phyloP scores from a whole-genome alignment of 305 asterid genomes.

The Fraxinus sp. region DNA sequence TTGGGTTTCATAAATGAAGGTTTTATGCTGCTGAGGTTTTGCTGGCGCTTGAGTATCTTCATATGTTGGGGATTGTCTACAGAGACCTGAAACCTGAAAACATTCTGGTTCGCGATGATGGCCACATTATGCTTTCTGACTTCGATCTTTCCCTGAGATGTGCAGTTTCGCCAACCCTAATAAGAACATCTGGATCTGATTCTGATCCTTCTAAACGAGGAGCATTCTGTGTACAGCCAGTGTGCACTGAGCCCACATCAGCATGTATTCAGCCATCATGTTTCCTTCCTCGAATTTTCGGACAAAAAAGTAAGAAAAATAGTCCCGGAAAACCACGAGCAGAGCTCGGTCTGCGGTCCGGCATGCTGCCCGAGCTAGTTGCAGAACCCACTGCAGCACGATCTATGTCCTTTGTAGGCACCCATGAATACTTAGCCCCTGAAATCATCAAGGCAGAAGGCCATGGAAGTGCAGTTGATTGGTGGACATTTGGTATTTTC shows the following conservation, averaged over 20 bases:
- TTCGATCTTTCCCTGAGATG: constrained; percentile 93
- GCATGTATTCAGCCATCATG: constrained; percentile 85
- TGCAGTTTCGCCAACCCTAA: constrained; percentile 85
- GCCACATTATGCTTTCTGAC: constrained; percentile 98
- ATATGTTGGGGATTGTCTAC: constrained; percentile 96
- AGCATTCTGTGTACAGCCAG: constrained; percentile 76
- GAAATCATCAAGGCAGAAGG: constrained; percentile 98
- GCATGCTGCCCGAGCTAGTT: constrained; percentile 72
- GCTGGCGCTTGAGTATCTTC: constrained; percentile 91
- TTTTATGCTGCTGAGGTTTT: constrained; percentile 97
- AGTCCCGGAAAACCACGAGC: constrained; percentile 44
- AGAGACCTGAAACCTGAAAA: constrained; percentile 95
- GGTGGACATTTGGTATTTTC: constrained; percentile 99
- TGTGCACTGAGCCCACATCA: constrained; percentile 77
- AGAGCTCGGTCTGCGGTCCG: constrained; percentile 41
- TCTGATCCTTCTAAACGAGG: constrained; percentile 60
- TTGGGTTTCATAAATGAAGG: constrained; percentile 37
- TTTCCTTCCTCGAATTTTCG: constrained; percentile 81
- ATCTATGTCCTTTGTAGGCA: constrained; percentile 96
- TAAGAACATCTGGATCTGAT: constrained; percentile 54
- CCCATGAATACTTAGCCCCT: constrained; percentile 91
- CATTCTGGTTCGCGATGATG: constrained; percentile 92
- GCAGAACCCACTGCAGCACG: constrained; percentile 93
- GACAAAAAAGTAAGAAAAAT: constrained; percentile 60
- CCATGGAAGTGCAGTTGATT: constrained; percentile 96